Conservation (phyloP, 108 stramenopile species). For the Tribonema minus region DNA sequence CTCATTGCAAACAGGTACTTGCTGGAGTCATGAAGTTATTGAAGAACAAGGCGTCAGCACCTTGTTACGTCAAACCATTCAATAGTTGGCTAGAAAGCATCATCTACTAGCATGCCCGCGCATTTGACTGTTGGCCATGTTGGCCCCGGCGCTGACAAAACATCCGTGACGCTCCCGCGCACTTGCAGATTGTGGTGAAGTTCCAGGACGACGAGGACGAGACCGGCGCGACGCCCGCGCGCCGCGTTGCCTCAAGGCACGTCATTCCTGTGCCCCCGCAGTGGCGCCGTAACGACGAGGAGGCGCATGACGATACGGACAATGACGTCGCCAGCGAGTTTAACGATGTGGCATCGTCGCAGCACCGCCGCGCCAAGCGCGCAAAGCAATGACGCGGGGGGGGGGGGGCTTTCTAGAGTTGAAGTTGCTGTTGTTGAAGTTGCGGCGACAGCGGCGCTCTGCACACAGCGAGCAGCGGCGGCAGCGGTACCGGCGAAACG, state of each 20-base stretch:
- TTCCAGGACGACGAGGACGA: constrained; percentile 92
- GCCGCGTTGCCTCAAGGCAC: constrained; percentile 83
- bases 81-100: neutral
- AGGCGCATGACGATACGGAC: no score
- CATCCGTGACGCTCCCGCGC: neutral
- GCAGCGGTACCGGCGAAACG: no score
- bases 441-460: no score
- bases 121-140: neutral
- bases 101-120: neutral
- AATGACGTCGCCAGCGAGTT: no score
- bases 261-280: constrained; percentile 73
- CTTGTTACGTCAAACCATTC: neutral
- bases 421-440: no score
- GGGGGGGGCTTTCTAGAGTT: no score
- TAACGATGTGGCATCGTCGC: no score
- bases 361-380: no score
- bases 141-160: neutral
- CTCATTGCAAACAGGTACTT: neutral
- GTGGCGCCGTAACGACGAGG: no score
- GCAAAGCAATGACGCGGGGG: no score
- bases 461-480: no score
- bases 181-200: constrained; percentile 73
- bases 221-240: constrained; percentile 77
- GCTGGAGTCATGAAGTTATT: neutral
- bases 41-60: neutral